Conservation (phyloP, 2,329 filamentous ascomycete genomes). For the Aureobasidium sp. region DNA sequence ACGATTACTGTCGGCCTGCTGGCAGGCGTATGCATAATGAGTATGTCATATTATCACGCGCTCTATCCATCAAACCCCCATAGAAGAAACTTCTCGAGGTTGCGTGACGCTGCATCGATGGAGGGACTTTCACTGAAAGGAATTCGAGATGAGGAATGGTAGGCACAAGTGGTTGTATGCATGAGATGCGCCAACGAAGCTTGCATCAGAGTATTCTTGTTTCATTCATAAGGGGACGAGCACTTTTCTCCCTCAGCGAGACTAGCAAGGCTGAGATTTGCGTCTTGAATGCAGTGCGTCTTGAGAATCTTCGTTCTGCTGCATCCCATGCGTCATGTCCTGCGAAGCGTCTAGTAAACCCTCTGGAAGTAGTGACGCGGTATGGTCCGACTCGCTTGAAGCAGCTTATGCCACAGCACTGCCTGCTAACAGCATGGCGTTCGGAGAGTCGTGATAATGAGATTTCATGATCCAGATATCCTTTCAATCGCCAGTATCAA, state of each 20-base stretch:
- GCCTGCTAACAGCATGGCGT: background rate
- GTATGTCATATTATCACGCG: background rate
- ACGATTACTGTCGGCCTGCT: background rate
- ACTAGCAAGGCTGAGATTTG: background rate
- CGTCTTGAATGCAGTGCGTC: too few species aligned
- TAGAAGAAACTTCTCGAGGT: too few species aligned
- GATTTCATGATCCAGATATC: background rate
- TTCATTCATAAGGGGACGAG: background rate
- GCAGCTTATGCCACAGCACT: too few species aligned
- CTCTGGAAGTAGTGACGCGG: background rate
- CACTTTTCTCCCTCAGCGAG: background rate
- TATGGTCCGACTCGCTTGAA: background rate
- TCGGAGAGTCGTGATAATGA: background rate
- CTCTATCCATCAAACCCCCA: background rate
- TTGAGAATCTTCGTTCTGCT: background rate
- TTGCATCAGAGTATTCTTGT: background rate
- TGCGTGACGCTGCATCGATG: too few species aligned
- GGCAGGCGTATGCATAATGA: background rate
- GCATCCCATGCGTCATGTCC: background rate
- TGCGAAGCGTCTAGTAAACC: background rate
- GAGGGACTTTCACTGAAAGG: too few species aligned
- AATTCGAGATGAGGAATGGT: too few species aligned
- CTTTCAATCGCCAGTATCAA: conserved; percentile 35
- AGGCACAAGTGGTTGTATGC: background rate
- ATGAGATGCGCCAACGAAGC: background rate